Percentiles rank a stretch among this genome's conserved stretches.
phyloP scores from a whole-genome alignment of 148 eudicot genomes.

The Tetragonia tetragonoides region DNA sequence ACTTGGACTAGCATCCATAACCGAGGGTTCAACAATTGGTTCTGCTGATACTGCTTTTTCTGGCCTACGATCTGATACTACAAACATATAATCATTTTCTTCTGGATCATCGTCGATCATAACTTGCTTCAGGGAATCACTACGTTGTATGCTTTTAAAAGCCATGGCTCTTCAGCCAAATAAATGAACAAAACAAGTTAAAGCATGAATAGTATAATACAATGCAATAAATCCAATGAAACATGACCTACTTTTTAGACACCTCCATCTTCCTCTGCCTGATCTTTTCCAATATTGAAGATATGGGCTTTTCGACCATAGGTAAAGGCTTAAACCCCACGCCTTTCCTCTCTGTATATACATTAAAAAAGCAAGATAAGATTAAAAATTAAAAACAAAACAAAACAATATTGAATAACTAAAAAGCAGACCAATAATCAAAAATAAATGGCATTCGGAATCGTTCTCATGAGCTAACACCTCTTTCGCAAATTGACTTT shows the following conservation, averaged over 20 bases:
- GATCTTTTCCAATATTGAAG: slow-evolving; percentile 82
- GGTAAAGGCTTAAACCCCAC: slow-evolving; percentile 69
- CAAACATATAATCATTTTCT: slow-evolving; percentile 27
- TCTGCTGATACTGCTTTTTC: slow-evolving; percentile 26
- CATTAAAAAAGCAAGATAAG: not conserved
- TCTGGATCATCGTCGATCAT: slow-evolving; percentile 28
- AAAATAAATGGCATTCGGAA: not conserved
- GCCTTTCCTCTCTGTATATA: slow-evolving; percentile 56
- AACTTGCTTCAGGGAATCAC: slow-evolving; percentile 28
- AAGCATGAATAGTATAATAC: not conserved
- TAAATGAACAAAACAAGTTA: not conserved
- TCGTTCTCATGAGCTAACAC: too few relatives aligned
- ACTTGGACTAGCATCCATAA: slow-evolving; percentile 20
- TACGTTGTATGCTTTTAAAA: slow-evolving; percentile 20
- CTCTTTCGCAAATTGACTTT: not conserved
- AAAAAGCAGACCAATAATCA: not conserved
- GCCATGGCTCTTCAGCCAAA: slow-evolving; percentile 30
- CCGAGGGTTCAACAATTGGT: slow-evolving; percentile 18
- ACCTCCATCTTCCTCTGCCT: slow-evolving; percentile 78
- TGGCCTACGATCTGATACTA: slow-evolving; percentile 19
- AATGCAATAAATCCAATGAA: not conserved
- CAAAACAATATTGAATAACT: not conserved
- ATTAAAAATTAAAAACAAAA: not conserved
- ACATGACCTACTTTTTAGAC: slow-evolving; percentile 54
- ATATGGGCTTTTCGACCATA: slow-evolving; percentile 66